Evolutionary conservation across 768 basidiomycete species (phyloP).

Genomic region (Lactarius sanguifluus): DNA sequence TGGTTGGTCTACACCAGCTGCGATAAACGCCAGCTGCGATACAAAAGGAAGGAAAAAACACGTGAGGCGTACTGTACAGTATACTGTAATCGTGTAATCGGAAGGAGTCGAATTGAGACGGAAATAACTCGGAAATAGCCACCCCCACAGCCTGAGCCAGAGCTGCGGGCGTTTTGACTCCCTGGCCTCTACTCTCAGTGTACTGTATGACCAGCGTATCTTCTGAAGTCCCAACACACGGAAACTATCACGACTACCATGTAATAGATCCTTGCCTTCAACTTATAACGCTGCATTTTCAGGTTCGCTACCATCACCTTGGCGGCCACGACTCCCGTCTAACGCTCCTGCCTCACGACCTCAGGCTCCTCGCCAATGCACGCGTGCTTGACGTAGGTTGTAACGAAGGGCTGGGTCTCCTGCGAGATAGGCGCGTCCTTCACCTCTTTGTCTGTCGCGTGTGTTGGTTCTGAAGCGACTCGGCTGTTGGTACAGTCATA

Average conservation of each 20-base stretch:
- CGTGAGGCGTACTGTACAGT: too few species aligned
- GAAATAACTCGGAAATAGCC: too few species aligned
- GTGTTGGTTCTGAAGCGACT: background rate
- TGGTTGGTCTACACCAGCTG: too few species aligned
- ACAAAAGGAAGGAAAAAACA: too few species aligned
- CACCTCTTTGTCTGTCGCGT: background rate
- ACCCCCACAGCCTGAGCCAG: too few species aligned
- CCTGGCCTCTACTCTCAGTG: too few species aligned
- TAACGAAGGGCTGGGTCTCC: slow-evolving; percentile 24
- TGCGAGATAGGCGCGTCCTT: slow-evolving; percentile 32
- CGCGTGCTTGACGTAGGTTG: slow-evolving; percentile 27
- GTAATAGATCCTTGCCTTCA: background rate
- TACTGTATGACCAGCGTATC: slow-evolving; percentile 22
- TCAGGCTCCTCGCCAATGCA: slow-evolving; percentile 3
- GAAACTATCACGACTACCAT: slow-evolving; percentile 29
- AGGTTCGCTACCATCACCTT: slow-evolving; percentile 21
- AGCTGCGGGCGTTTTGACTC: background rate
- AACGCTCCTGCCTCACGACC: slow-evolving; percentile 45
- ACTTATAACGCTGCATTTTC: too few species aligned
- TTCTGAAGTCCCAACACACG: slow-evolving; percentile 22
- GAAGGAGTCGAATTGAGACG: too few species aligned
- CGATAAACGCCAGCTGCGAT: too few species aligned
- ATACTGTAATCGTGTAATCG: too few species aligned
- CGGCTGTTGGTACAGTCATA: slow-evolving; percentile 41
- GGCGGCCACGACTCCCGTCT: slow-evolving; percentile 57